These are phyloP conservation scores for Rhazya stricta DNA, from an alignment of 257 asterid species.

Conservation along the genomic window DNA sequence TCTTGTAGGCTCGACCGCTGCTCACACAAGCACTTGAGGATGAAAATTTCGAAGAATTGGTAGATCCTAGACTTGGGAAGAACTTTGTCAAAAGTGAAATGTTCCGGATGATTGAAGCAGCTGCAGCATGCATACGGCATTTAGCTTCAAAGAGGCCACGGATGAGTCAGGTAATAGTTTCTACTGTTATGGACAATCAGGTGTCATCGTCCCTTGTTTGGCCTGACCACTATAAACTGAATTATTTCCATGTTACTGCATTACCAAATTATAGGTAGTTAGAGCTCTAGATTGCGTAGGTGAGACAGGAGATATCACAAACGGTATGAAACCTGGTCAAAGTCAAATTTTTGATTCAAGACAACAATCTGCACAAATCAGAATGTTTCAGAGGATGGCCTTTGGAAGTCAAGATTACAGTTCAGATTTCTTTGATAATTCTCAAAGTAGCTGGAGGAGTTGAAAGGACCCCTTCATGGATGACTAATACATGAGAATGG, in stretches of 20 bases:
- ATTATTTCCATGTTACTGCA: not conserved
- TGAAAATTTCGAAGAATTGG: constrained; percentile 49
- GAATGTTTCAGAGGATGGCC: constrained; percentile 84
- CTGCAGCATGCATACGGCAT: constrained; percentile 88
- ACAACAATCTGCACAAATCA: constrained; percentile 83
- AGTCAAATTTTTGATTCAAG: constrained; percentile 69
- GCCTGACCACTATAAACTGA: not conserved
- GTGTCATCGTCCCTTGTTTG: not conserved
- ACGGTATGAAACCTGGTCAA: constrained; percentile 82
- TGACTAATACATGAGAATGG: not conserved
- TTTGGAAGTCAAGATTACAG: constrained; percentile 82
- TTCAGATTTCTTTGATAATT: constrained; percentile 42
- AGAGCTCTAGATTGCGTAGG: constrained; percentile 78
- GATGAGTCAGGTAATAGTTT: constrained; percentile 61
- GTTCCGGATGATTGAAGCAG: constrained; percentile 87
- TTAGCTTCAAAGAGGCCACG: constrained; percentile 68
- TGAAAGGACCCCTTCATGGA: not conserved
- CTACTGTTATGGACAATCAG: not conserved
- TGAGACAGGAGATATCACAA: constrained; percentile 64
- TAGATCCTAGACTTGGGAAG: constrained; percentile 50
- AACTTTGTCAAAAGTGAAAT: constrained; percentile 55
- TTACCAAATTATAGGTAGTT: constrained; percentile 44
- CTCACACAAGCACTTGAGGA: constrained; percentile 62
- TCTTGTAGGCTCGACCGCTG: constrained; percentile 75
- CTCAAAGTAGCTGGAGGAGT: constrained; percentile 57